Evolutionary conservation across 1,284 basidiomycete species (phyloP).

Genomic region (Mycosarcoma mackinlayi): DNA sequence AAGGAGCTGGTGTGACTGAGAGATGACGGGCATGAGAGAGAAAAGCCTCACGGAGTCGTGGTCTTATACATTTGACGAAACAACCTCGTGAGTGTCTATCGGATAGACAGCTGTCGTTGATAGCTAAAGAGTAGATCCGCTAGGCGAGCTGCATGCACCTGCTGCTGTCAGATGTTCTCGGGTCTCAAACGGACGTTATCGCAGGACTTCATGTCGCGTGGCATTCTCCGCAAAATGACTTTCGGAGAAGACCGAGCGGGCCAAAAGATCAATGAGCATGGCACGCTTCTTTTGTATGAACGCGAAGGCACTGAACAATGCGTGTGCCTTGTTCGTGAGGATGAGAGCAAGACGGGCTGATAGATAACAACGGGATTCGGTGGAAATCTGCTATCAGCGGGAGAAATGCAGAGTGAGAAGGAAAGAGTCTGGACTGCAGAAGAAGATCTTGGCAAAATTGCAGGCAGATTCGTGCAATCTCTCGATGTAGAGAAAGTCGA

Average conservation of each 20-base stretch:
- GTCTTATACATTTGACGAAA: not conserved
- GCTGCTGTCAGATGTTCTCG: no score
- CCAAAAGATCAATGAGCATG: no score
- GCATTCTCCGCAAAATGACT: not conserved
- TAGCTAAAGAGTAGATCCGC: not conserved
- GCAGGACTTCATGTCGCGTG: not conserved
- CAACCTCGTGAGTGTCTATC: not conserved
- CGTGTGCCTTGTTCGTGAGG: no score
- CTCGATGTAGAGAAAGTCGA: no score
- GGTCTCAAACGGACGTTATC: not conserved
- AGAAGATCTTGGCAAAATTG: not conserved
- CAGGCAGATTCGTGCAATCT: not conserved
- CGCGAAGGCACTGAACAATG: no score
- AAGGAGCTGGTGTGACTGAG: not conserved
- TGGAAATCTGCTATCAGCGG: not conserved
- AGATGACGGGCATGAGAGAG: not conserved
- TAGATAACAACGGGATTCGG: not conserved
- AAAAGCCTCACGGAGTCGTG: not conserved
- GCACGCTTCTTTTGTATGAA: not conserved
- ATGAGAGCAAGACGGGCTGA: no score
- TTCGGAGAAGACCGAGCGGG: constrained; percentile 10
- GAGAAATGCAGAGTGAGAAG: not conserved
- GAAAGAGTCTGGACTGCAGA: not conserved
- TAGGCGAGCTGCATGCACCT: not conserved
- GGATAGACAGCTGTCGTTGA: constrained; percentile 3